Evolutionary conservation across 1,139 yeast species (phyloP), one percentile per base, ranked within the genome.

Genomic region (Hansenula anomala): DNA sequence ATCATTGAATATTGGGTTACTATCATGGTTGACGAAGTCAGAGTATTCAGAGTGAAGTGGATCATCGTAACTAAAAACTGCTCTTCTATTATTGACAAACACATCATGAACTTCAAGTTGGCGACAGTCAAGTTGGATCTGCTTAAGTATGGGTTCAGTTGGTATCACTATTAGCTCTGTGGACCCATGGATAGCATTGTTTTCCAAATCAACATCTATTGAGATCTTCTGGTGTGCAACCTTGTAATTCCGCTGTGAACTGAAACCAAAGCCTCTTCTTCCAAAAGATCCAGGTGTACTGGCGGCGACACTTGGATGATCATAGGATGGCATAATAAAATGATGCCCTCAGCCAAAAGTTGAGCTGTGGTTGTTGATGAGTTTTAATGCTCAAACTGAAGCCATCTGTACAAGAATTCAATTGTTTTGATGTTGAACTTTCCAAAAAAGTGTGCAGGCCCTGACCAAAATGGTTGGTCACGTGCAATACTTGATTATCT

Each of bases 81-180:
- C 78, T 36, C 70, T 63, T 42, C 73, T 62, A 41, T 75, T 71
- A 49, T 90, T 88, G 34, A 92, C 75, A 33, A 67, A 67, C 10
- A 88, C 81, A 28, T 76, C 75, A 25, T 71, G 71, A 30, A 90
- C 75, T 34, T 65, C 66, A 64, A 88, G 74, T 44, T 87, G 90
- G 41, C 96, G 77, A 47, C 95, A 87, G 58, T 92, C 97, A 39
- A 92, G 66, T 40, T 76, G 75, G 25, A 92, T 68, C 13, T 68
- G 66, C 39, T 75, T 76, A 33, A 90, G 63, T 1, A 67, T 59
- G 11, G 77, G 74, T 16, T 80, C 77, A 3, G 80, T 66, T 0
- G 97, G 97, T 18, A 86, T 66, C 13, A 90, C 67, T 2, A 94
- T 83, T 28, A 92, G 64, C 56, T 89, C 97, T 0, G 97, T 88